These are phyloP conservation scores for Yamadazyma triangularis DNA, from an alignment of 1,139 yeast species.

Conservation along the genomic window DNA sequence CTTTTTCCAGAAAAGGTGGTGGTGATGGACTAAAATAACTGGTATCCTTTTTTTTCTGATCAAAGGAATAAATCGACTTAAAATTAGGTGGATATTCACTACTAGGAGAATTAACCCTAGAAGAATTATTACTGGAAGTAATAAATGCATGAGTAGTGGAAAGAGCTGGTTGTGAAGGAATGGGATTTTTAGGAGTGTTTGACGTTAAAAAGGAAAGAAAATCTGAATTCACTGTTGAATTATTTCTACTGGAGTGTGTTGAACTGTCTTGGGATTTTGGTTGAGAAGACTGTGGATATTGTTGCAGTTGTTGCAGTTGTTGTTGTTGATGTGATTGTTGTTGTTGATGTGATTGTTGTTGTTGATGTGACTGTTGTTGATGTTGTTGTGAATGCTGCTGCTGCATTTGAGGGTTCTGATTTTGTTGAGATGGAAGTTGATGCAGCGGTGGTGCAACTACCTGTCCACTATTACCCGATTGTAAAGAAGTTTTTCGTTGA, in stretches of 20 bases:
- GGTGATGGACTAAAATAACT: conserved; percentile 12
- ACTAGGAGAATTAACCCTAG: conserved; percentile 12
- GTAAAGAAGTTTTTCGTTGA: conserved; percentile 9
- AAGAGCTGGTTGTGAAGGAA: conserved; percentile 4
- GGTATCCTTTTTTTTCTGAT: conserved; percentile 1
- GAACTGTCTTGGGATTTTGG: conserved; percentile 2
- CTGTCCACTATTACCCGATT: too few relatives aligned
- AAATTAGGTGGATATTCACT: conserved; percentile 7
- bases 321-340: background rate
- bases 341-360: background rate
- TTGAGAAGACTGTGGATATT: background rate
- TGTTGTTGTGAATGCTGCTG: too few relatives aligned
- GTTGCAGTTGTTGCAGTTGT: background rate
- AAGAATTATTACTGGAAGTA: conserved; percentile 8
- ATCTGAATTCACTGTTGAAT: conserved; percentile 11
- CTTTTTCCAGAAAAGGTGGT: conserved; percentile 6
- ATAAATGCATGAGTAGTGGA: conserved; percentile 4
- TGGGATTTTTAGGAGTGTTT: background rate
- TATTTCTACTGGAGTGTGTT: conserved; percentile 11
- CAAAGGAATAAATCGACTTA: conserved; percentile 1
- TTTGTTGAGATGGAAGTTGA: too few relatives aligned
- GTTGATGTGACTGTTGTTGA: background rate
- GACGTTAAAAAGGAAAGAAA: conserved; percentile 10
- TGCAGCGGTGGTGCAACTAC: too few relatives aligned
- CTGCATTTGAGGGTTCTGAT: too few relatives aligned